These are phyloP conservation scores for Penicillium silybi DNA, from an alignment of 495 filamentous ascomycete genomes.

Conservation along the genomic window DNA sequence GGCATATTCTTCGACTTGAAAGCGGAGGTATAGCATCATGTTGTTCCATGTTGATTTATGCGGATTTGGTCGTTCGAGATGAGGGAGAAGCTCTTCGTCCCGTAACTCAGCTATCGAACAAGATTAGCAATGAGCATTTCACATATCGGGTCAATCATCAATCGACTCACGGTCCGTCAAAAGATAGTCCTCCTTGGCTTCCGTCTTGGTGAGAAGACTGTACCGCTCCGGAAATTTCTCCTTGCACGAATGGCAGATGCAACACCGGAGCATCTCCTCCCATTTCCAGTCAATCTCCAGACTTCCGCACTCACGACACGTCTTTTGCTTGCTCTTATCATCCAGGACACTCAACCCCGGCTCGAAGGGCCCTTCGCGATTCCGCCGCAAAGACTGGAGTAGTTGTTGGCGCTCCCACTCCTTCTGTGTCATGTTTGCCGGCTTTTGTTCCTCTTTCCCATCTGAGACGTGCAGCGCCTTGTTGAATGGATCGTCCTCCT, in stretches of 20 bases:
- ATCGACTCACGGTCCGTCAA: slow-evolving; percentile 75
- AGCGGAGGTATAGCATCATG: slow-evolving; percentile 96
- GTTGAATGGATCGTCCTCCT: slow-evolving; percentile 87
- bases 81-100: slow-evolving; percentile 81
- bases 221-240: slow-evolving; percentile 89
- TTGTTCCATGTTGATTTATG: slow-evolving; percentile 95
- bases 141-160: not conserved
- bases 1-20: slow-evolving; percentile 90
- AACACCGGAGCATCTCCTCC: slow-evolving; percentile 72
- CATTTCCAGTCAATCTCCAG: slow-evolving; percentile 93
- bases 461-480: slow-evolving; percentile 61
- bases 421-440: slow-evolving; percentile 80
- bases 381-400: slow-evolving; percentile 60
- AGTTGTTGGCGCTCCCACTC: slow-evolving; percentile 89
- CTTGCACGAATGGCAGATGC: slow-evolving; percentile 74
- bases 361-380: slow-evolving; percentile 79
- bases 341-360: slow-evolving; percentile 72
- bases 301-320: slow-evolving; percentile 76
- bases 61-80: slow-evolving; percentile 85
- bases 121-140: not conserved
- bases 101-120: slow-evolving; percentile 66
- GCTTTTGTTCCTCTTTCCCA: slow-evolving; percentile 59
- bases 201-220: slow-evolving; percentile 91
- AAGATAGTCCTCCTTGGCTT: slow-evolving; percentile 91
- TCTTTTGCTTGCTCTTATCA: slow-evolving; percentile 58